Conservation (phyloP, 2,329 filamentous ascomycete species). For the Sporothrix brasiliensis region DNA sequence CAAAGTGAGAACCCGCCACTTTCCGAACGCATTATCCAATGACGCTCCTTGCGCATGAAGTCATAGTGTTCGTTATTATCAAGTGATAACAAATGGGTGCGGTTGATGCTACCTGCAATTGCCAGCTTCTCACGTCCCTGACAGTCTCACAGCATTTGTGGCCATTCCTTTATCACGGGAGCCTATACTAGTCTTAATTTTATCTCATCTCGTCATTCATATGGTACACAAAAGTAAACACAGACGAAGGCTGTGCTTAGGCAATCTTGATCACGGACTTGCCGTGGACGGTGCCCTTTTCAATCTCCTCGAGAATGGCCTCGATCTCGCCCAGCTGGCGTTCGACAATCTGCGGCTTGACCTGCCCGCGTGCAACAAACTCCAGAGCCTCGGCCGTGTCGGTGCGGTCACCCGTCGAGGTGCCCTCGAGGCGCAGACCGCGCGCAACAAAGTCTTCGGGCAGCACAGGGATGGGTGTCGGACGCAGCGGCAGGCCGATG, state of each 20-base stretch:
- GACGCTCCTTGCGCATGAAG: too few species aligned
- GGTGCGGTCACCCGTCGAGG: slow-evolving; percentile 50
- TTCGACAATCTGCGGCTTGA: slow-evolving; percentile 48
- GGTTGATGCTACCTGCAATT: too few species aligned
- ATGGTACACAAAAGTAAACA: neutral
- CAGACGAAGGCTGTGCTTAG: neutral
- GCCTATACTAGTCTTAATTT: neutral
- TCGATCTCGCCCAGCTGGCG: slow-evolving; percentile 18
- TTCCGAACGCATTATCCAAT: too few species aligned
- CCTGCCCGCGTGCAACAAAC: slow-evolving; percentile 65
- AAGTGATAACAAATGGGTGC: too few species aligned
- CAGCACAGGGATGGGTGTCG: slow-evolving; percentile 16
- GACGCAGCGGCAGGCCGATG: slow-evolving; percentile 60
- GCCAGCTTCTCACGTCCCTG: too few species aligned
- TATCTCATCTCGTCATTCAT: slow-evolving; percentile 15
- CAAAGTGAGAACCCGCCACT: neutral
- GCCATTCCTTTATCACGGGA: too few species aligned
- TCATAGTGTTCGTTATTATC: too few species aligned
- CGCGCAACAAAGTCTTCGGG: slow-evolving; percentile 45
- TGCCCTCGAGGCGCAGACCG: slow-evolving; percentile 67
- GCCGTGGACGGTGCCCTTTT: slow-evolving; percentile 22
- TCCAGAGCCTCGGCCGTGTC: slow-evolving; percentile 68
- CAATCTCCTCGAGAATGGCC: slow-evolving; percentile 23
- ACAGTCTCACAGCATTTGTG: too few species aligned
- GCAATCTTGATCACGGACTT: slow-evolving; percentile 23